Evolutionary conservation across 225 moss, liverwort and hornwort genomes (phyloP), one percentile per base, ranked within the genome.

Genomic region (Antitrichia curtipendula): DNA sequence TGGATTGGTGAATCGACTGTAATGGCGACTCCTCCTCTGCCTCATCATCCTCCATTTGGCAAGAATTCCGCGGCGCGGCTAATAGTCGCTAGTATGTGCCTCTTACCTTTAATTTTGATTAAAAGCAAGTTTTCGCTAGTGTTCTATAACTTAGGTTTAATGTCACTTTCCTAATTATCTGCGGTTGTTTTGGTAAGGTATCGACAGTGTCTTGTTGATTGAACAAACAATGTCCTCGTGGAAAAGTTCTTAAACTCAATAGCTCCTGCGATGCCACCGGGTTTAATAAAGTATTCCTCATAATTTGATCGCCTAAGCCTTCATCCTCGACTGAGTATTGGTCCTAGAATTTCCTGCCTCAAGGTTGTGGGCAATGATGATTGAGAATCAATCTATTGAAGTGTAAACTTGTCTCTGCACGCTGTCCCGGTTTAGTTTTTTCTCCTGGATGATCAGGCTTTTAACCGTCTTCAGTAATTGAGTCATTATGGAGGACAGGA

Each of bases 61-160:
- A 93, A 81, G 88, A 89, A 89, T 81, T 52, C 90, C 17, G 60
- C 89, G 31, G 89, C 91, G 63, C 92, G 89, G 78, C 90, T 94
- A 17, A 82, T 94, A 80, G 89, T 94, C 54, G 94, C 94, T 36
- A 89, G 94, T 94, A 92, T 54, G 88, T 87, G 22, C 65, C 64
- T 75, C 54, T 86, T 77, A 62, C 50, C 71, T 85, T 38, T 38
- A 54, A 70, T 84, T 72, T 77, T 57, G 22, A 59, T 50, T 45
- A 6, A 27, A 57, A 69, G 24, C 75, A 88, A 63, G 57, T 49
- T 61, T 54, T 70, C 40, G 54, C 66, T 83, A 45, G 53, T 58
- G 73, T 75, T 57, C 38, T 49, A 47, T 66, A 68, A 38, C 28
- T 53, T 38, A 34, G 64, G 65, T 87, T 88, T 41, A 88, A 85